Percentiles rank a stretch among this genome's conserved stretches.
phyloP scores from a whole-genome alignment of 177 flowering plant species.

The Tripterygium wilfordii region DNA sequence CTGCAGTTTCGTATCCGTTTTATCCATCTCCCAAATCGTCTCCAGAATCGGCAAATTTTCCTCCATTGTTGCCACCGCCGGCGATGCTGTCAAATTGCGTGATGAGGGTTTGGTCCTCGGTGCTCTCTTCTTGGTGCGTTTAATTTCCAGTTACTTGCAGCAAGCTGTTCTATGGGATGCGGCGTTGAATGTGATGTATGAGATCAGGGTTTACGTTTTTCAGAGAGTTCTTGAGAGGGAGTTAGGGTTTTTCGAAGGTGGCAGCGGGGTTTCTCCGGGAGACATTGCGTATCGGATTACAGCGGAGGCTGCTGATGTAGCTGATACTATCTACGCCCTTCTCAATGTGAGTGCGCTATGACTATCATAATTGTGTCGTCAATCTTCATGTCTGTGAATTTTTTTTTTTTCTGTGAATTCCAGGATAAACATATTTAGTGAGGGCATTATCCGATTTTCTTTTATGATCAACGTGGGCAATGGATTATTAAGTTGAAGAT shows the following conservation, averaged over 20 bases:
- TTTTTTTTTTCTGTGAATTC: too few relatives aligned
- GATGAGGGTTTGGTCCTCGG: constrained; percentile 47
- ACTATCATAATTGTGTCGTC: too few relatives aligned
- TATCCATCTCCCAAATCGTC: constrained; percentile 59
- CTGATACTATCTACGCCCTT: constrained; percentile 69
- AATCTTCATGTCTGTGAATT: too few relatives aligned
- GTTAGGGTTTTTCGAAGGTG: constrained; percentile 73
- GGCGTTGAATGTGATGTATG: constrained; percentile 44
- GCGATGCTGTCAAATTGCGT: constrained; percentile 14
- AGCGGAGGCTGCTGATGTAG: constrained; percentile 79
- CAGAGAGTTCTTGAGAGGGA: constrained; percentile 69
- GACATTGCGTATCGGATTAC: constrained; percentile 84
- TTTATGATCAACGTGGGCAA: too few relatives aligned
- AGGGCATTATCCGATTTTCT: too few relatives aligned
- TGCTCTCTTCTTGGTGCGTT: constrained; percentile 36
- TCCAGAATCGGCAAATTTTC: constrained; percentile 56
- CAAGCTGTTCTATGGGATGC: constrained; percentile 92
- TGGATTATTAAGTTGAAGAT: not conserved
- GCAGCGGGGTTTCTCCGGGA: constrained; percentile 49
- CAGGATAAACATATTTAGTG: too few relatives aligned
- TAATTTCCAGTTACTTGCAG: constrained; percentile 60
- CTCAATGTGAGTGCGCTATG: constrained; percentile 78
- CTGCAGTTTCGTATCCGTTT: constrained; percentile 67
- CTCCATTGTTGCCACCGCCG: constrained; percentile 7
- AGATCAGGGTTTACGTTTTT: constrained; percentile 56